These are phyloP conservation scores for Fusarium virguliforme DNA, from an alignment of 2,329 filamentous ascomycete species.

Conservation along the genomic window DNA sequence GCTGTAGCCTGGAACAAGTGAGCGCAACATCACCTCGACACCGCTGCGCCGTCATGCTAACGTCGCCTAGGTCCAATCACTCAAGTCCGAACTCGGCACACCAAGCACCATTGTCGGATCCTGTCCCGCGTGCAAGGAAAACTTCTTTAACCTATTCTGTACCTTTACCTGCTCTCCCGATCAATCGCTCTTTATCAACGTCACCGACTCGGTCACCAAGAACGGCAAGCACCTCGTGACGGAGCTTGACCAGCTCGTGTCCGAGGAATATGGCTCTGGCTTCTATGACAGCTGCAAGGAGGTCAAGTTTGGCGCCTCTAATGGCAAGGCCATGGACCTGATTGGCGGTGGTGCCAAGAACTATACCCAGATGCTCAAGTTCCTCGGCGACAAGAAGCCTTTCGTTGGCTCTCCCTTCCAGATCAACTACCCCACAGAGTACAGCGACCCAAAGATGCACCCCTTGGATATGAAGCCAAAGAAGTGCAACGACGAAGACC, in stretches of 20 bases:
- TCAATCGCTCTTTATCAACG: slow-evolving; percentile 94
- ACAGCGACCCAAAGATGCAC: slow-evolving; percentile 78
- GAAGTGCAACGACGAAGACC: slow-evolving; percentile 91
- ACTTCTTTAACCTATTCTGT: slow-evolving; percentile 99
- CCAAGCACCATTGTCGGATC: slow-evolving; percentile 92
- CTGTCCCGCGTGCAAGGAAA: slow-evolving; percentile 96
- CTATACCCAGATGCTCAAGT: slow-evolving; percentile 88
- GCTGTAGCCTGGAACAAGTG: slow-evolving; percentile 87
- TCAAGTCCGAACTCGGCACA: slow-evolving; percentile 88
- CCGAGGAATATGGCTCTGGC: slow-evolving; percentile 84
- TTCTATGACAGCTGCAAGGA: slow-evolving; percentile 99
- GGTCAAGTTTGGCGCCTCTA: slow-evolving; percentile 96
- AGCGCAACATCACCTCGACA: slow-evolving; percentile 36
- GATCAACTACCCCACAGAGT: slow-evolving; percentile 87
- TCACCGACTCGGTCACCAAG: slow-evolving; percentile 81
- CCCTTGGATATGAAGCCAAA: slow-evolving; percentile 81
- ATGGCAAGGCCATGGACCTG: slow-evolving; percentile 93
- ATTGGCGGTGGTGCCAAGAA: slow-evolving; percentile 97
- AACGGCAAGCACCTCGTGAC: slow-evolving; percentile 78
- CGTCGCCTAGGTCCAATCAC: slow-evolving; percentile 75
- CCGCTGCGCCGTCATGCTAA: slow-evolving; percentile 28
- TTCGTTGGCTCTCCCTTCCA: slow-evolving; percentile 93
- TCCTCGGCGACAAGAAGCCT: slow-evolving; percentile 91
- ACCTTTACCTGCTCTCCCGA: slow-evolving; percentile 98
- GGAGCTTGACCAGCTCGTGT: slow-evolving; percentile 91